Percentiles rank a stretch among this genome's conserved stretches.
phyloP scores from a whole-genome alignment of 2,329 filamentous ascomycete species.

The Mollisiaceae sp. region DNA sequence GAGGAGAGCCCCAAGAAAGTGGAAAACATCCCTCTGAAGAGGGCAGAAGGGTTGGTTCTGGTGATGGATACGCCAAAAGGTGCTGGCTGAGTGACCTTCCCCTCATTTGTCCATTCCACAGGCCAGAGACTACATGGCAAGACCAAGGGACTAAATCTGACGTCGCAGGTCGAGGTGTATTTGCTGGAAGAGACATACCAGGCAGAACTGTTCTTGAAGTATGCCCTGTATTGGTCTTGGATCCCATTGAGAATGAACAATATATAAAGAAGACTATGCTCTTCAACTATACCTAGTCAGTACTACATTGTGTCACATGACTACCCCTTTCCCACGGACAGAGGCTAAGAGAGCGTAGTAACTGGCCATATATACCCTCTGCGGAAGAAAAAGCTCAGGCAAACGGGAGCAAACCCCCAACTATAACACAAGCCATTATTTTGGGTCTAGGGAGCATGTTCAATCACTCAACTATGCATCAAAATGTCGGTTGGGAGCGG shows the following conservation, averaged over 20 bases:
- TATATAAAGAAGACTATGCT: slow-evolving; percentile 56
- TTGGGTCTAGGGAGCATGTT: slow-evolving; percentile 63
- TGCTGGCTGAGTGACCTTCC: slow-evolving; percentile 35
- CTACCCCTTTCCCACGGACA: not conserved
- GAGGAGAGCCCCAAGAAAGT: slow-evolving; percentile 9
- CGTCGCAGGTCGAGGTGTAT: slow-evolving; percentile 56
- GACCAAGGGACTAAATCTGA: not conserved
- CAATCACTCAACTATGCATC: slow-evolving; percentile 56
- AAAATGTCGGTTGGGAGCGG: slow-evolving; percentile 61
- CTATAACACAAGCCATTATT: slow-evolving; percentile 55
- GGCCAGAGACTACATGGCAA: not conserved
- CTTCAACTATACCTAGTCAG: slow-evolving; percentile 62
- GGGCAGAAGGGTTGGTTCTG: slow-evolving; percentile 49
- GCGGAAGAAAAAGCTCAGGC: slow-evolving; percentile 34
- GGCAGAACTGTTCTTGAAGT: slow-evolving; percentile 55
- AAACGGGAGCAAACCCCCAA: slow-evolving; percentile 30
- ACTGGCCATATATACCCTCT: slow-evolving; percentile 40
- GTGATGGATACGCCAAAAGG: slow-evolving; percentile 57
- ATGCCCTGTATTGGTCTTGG: slow-evolving; percentile 57
- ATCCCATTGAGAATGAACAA: slow-evolving; percentile 51
- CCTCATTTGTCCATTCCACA: slow-evolving; percentile 1
- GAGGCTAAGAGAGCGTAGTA: slow-evolving; percentile 29
- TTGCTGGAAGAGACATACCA: slow-evolving; percentile 52
- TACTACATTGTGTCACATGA: slow-evolving; percentile 21
- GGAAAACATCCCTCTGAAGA: slow-evolving; percentile 44